Percentiles rank a stretch among this genome's conserved stretches.
Evolutionary conservation across 768 basidiomycete genomes (phyloP).

Genomic region (Filobasidium floriforme): DNA sequence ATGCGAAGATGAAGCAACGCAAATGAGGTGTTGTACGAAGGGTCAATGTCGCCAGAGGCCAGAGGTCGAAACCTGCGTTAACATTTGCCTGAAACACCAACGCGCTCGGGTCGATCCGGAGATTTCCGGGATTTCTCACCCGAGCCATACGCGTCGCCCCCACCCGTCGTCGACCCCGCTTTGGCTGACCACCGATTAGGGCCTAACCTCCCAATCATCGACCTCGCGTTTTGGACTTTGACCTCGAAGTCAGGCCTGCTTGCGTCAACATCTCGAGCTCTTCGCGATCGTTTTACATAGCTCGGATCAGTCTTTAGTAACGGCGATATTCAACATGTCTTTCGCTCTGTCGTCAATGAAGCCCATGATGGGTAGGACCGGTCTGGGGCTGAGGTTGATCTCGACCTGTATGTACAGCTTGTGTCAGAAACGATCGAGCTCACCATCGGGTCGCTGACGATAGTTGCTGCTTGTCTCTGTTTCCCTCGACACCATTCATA

Average conservation of each 20-base stretch:
- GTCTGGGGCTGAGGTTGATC: slow-evolving; percentile 16
- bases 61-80: no score
- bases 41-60: no score
- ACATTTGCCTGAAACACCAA: no score
- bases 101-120: no score
- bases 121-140: no score
- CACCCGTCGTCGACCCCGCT: no score
- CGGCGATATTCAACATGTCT: not conserved
- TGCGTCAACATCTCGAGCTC: no score
- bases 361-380: slow-evolving; percentile 16
- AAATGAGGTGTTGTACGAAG: no score
- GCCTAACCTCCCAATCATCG: slow-evolving; percentile 4
- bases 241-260: no score
- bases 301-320: not conserved
- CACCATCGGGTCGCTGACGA: not conserved
- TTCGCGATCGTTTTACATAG: no score
- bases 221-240: not conserved
- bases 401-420: slow-evolving; percentile 17
- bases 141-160: not conserved
- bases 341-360: slow-evolving; percentile 1
- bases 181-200: not conserved
- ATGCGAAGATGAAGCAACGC: no score
- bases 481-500: not conserved
- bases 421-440: not conserved
- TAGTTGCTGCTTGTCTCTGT: not conserved